Evolutionary conservation across 2,329 filamentous ascomycete genomes (phyloP).

Genomic region (Trichophyton schoenleinii): DNA sequence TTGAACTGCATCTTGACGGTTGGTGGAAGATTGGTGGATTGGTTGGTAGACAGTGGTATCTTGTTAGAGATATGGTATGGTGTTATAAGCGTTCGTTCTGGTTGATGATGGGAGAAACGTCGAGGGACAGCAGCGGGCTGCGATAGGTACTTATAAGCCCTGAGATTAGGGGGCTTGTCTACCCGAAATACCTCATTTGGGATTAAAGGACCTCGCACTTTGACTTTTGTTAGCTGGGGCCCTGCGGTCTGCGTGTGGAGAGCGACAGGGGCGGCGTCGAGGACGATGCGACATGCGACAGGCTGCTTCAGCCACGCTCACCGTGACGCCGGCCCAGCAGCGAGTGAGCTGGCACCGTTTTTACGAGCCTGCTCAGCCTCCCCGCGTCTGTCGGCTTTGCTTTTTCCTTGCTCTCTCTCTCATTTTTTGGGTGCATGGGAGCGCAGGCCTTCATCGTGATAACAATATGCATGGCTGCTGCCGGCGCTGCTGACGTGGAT

Average conservation of each 20-base stretch:
- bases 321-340: neutral
- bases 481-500: neutral
- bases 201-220: neutral
- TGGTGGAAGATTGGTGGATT: neutral
- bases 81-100: no score
- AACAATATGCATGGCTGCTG: neutral
- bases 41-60: neutral
- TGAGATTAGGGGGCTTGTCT: neutral
- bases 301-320: neutral
- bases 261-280: neutral
- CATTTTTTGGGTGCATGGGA: neutral
- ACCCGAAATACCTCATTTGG: neutral
- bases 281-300: neutral
- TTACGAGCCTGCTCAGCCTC: neutral
- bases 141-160: neutral
- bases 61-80: neutral
- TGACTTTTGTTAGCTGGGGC: neutral
- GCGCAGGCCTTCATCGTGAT: neutral
- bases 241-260: neutral
- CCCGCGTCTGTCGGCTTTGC: neutral
- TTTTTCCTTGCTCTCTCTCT: neutral
- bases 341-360: no score
- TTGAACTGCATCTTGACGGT: conserved; percentile 18
- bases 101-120: neutral
- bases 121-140: neutral